Evolutionary conservation across 495 filamentous ascomycete genomes (phyloP), one percentile per base, ranked within the genome.

Genomic region (Trichoderma asperelloides): DNA sequence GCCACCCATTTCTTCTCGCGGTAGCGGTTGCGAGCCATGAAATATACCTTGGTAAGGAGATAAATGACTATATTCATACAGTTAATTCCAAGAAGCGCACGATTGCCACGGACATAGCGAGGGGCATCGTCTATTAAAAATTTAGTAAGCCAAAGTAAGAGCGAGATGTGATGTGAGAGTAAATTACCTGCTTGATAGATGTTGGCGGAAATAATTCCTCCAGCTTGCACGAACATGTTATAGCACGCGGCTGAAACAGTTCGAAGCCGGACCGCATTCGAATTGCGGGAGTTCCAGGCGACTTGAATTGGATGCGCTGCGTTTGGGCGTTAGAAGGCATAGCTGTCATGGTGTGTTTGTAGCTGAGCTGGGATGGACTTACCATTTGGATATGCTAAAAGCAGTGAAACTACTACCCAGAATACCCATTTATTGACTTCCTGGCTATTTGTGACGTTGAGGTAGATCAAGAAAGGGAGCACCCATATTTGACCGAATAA

Each of bases 341-440:
- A 45, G 4, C 1, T 45, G 11, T 15, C 16, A 45, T 16, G 41
- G 4, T 15, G 12, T 15, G 41, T 45, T 45, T 45, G 13, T 0
- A 45, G 1, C 13, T 0, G 41, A 43, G 41, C 11, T n/a, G 43
- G 16, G 7, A 55, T 55, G 49, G 4, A 55, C 49, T 55, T 55
- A 55, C 84, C 81, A 70, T 88, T 88, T 1, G 87, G 86, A 57
- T 84, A 83, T 11, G 81, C 80, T n/a, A 87, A 75, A 9, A 88
- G 65, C 2, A 84, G 72, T 3, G 82, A 81, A 2, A 86, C 66
- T 5, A 88, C 64, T 0, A 77, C 75, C 74, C 84, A 88, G 33
- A 81, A 76, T 5, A 74, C 75, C 87, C 87, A 89, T 0, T 78
- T 66, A 9, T 73, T 77, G 39, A 70, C 73, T 65, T 30, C 70